These are phyloP conservation scores for Astrothelium subdiscretum DNA, from an alignment of 495 filamentous ascomycete species.

Conservation along the genomic window DNA sequence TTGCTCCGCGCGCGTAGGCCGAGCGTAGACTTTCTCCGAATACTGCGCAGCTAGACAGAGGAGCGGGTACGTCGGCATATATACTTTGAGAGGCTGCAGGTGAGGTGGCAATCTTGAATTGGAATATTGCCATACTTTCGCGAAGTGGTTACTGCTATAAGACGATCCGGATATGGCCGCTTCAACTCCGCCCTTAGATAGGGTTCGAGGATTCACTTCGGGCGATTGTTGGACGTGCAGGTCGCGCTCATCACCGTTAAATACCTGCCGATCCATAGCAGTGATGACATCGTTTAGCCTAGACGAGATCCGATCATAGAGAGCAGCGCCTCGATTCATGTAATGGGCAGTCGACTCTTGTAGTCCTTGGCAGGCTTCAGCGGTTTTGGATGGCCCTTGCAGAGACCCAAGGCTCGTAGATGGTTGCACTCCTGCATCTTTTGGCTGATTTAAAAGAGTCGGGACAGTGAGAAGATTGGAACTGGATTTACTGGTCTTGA, in stretches of 20 bases:
- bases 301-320: conserved; percentile 44
- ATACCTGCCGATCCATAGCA: conserved; percentile 55
- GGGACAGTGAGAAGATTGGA: background rate
- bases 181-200: conserved; percentile 8
- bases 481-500: background rate
- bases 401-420: background rate
- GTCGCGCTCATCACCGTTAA: conserved; percentile 50
- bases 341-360: conserved; percentile 5
- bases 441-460: background rate
- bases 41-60: conserved; percentile 65
- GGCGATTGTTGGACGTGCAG: conserved; percentile 33
- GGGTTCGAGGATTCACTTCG: conserved; percentile 14
- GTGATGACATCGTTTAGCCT: conserved; percentile 54
- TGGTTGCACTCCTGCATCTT: background rate
- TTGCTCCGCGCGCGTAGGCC: conserved; percentile 44
- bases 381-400: background rate
- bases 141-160: conserved; percentile 36
- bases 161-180: conserved; percentile 4
- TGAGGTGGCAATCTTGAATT: conserved; percentile 63
- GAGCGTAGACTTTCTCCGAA: conserved; percentile 58
- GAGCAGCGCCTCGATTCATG: conserved; percentile 31
- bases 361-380: background rate
- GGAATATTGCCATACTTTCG: conserved; percentile 66
- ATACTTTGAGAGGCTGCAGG: conserved; percentile 53
- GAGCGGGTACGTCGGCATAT: conserved; percentile 57